A percentile compares a stretch with the other conserved stretches of the same genome.
These are phyloP conservation scores for Solanum acaule DNA, from an alignment of 257 asterid species.

Conservation along the genomic window DNA sequence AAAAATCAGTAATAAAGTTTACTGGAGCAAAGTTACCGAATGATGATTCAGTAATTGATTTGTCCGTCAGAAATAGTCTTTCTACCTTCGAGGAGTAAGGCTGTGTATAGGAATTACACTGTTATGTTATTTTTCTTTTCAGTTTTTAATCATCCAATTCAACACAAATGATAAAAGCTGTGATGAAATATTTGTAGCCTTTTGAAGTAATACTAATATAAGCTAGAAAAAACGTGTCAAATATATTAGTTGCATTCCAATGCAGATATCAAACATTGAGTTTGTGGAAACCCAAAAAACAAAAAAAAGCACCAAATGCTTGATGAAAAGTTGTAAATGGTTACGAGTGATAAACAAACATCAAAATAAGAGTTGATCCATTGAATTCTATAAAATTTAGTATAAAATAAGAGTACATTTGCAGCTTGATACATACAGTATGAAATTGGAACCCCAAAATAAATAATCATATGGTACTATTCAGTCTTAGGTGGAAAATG, in stretches of 20 bases:
- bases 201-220: background rate
- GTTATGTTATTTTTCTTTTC: too few relatives aligned
- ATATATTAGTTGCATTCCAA: background rate
- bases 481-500: slow-evolving; percentile 60
- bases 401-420: background rate
- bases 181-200: background rate
- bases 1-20: background rate
- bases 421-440: background rate
- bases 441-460: background rate
- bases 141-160: too few relatives aligned
- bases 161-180: too few relatives aligned
- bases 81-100: background rate
- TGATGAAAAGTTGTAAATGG: background rate
- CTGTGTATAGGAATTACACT: too few relatives aligned
- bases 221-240: background rate
- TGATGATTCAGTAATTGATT: background rate
- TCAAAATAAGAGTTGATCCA: background rate
- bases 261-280: background rate
- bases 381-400: background rate
- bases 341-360: background rate
- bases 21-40: background rate
- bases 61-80: background rate
- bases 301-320: background rate
- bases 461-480: slow-evolving; percentile 11
- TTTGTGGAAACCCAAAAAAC: background rate